phyloP scores from a whole-genome alignment of 495 filamentous ascomycete species.

The Parmelia sp. region DNA sequence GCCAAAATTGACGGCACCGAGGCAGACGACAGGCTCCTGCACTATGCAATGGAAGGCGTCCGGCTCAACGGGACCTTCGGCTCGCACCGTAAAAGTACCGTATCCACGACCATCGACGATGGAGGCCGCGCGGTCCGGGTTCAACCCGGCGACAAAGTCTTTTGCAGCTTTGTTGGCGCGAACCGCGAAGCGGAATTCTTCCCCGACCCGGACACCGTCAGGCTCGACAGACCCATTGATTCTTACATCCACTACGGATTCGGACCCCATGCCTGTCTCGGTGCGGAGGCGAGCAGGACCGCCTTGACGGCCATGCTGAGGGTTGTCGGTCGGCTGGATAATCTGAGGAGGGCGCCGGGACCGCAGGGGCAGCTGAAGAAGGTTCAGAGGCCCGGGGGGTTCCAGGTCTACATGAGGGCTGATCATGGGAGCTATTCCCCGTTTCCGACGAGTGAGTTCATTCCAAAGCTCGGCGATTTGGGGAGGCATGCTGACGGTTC shows the following conservation, averaged over 20 bases:
- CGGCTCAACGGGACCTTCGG: conserved; percentile 57
- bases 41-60: conserved; percentile 49
- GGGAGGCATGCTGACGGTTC: conserved; percentile 19
- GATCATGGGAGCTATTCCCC: conserved; percentile 65
- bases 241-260: conserved; percentile 62
- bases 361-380: conserved; percentile 68
- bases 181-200: conserved; percentile 57
- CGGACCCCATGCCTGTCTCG: conserved; percentile 58
- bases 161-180: conserved; percentile 47
- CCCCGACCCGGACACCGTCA: conserved; percentile 61
- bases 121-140: conserved; percentile 45
- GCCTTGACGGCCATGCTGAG: conserved; percentile 62
- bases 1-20: conserved; percentile 43
- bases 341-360: conserved; percentile 62
- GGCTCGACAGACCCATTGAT: conserved; percentile 59
- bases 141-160: conserved; percentile 48
- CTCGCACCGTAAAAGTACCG: conserved; percentile 46
- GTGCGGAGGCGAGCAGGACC: conserved; percentile 52
- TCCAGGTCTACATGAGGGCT: conserved; percentile 64
- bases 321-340: conserved; percentile 49
- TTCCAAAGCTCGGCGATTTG: background rate
- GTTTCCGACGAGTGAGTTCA: conserved; percentile 62
- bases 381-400: conserved; percentile 52
- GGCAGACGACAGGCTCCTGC: conserved; percentile 45
- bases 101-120: conserved; percentile 44